A percentile compares a stretch with the other conserved stretches of the same genome.
Evolutionary conservation across 352 stramenopile genomes (phyloP).

Genomic region (Pythium pyrilobum): DNA sequence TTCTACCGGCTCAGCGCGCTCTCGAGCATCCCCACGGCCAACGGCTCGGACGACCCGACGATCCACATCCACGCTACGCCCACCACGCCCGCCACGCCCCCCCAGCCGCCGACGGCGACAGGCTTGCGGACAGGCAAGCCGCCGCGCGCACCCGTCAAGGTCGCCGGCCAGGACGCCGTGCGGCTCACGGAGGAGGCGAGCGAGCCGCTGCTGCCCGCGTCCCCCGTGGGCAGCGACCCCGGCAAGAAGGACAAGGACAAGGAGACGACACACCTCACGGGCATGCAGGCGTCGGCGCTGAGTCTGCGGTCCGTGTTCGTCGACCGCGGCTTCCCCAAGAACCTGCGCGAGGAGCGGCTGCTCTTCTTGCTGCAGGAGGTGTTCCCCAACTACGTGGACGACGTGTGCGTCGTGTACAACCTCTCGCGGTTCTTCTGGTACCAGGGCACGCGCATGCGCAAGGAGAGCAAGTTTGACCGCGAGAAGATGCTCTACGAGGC

Average conservation of each 20-base stretch:
- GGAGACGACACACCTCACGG: conserved; percentile 49
- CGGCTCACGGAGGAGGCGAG: conserved; percentile 12
- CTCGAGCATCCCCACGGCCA: conserved; percentile 44
- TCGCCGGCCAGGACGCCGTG: conserved; percentile 1
- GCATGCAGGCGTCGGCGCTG: conserved; percentile 75
- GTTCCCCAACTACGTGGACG: conserved; percentile 75
- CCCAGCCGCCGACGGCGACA: neutral
- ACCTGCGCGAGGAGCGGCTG: conserved; percentile 67
- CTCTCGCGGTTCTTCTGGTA: conserved; percentile 65
- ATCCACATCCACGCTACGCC: neutral
- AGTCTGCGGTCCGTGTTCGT: conserved; percentile 76
- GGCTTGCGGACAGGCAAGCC: conserved; percentile 2
- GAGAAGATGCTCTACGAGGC: conserved; percentile 50
- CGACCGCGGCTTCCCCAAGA: conserved; percentile 69
- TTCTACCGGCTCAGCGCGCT: conserved; percentile 62
- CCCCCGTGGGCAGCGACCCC: neutral
- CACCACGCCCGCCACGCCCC: neutral
- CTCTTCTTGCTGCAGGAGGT: conserved; percentile 76
- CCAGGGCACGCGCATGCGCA: conserved; percentile 38
- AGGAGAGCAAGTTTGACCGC: conserved; percentile 54
- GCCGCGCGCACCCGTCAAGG: conserved; percentile 11
- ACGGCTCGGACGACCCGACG: conserved; percentile 6
- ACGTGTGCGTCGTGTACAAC: conserved; percentile 80
- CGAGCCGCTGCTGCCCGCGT: neutral
- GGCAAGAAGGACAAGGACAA: conserved; percentile 11